Evolutionary conservation across 2,329 filamentous ascomycete genomes (phyloP).

Genomic region (Acephala macrosclerotiorum): DNA sequence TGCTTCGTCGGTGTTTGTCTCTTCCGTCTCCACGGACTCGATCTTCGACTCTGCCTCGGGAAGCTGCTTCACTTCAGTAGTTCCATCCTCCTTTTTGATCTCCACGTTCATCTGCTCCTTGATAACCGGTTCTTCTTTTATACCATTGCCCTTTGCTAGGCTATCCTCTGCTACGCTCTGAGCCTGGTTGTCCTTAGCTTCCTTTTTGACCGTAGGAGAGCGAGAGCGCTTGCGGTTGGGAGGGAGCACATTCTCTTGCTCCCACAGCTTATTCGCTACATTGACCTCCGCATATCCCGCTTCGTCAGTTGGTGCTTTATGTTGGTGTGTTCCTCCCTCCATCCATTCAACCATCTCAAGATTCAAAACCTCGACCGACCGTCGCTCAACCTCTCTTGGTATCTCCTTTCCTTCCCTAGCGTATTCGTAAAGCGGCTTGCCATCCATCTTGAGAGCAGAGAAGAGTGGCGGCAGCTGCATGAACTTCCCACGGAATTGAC

Average conservation of each 20-base stretch:
- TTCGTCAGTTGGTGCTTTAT: constrained; percentile 81
- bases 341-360: constrained; percentile 86
- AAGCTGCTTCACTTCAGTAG: not conserved
- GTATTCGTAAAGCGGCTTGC: constrained; percentile 96
- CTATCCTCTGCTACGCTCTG: no score
- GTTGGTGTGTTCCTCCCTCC: constrained; percentile 81
- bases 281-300: constrained; percentile 77
- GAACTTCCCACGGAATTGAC: constrained; percentile 79
- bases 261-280: constrained; percentile 76
- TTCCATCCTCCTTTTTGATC: constrained; percentile 6
- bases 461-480: constrained; percentile 93
- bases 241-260: constrained; percentile 58
- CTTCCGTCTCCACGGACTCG: not conserved
- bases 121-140: not conserved
- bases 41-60: not conserved
- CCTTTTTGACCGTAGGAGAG: constrained; percentile 7
- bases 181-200: not conserved
- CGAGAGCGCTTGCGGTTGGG: not conserved
- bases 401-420: constrained; percentile 88
- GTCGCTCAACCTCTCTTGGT: constrained; percentile 81
- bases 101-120: not conserved
- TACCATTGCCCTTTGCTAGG: not conserved
- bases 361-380: constrained; percentile 79
- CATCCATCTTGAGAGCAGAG: constrained; percentile 90
- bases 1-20: constrained; percentile 40